phyloP scores from a whole-genome alignment of 345 rosid species.

The Sonneratia caseolaris region DNA sequence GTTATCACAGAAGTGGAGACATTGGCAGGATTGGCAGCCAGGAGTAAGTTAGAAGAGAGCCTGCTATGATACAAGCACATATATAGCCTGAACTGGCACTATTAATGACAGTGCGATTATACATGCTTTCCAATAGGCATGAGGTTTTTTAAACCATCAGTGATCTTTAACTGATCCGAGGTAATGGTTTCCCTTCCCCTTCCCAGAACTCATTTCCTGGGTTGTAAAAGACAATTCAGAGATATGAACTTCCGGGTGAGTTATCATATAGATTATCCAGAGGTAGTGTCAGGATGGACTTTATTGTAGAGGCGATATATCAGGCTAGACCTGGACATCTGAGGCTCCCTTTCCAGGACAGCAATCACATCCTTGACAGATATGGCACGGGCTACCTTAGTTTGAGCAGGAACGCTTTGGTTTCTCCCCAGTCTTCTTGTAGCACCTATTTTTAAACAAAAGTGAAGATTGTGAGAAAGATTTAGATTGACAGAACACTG shows the following conservation, averaged over 20 bases:
- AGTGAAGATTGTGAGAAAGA: not conserved
- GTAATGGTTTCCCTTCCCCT: not conserved
- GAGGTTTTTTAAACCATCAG: not conserved
- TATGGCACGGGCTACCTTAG: constrained; percentile 42
- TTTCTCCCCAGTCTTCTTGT: constrained; percentile 50
- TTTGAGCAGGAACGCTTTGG: constrained; percentile 34
- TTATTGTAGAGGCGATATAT: constrained; percentile 60
- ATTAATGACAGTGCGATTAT: not conserved
- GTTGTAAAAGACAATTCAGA: not conserved
- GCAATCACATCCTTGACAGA: constrained; percentile 73
- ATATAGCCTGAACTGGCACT: not conserved
- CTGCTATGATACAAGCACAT: not conserved
- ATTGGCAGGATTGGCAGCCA: not conserved
- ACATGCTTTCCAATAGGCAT: not conserved
- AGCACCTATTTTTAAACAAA: constrained; percentile 27
- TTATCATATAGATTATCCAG: constrained; percentile 17
- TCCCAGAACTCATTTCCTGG: not conserved
- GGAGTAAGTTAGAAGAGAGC: not conserved
- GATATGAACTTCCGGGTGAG: not conserved
- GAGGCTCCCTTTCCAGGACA: constrained; percentile 88
- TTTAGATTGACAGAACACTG: not conserved
- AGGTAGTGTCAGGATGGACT: constrained; percentile 19
- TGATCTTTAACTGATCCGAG: not conserved
- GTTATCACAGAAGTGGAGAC: not conserved
- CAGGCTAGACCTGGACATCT: constrained; percentile 73